Percentiles rank a stretch among this genome's conserved stretches.
Conservation (phyloP, 805 yeast genomes). For the Suhomyces xylopsoci region DNA sequence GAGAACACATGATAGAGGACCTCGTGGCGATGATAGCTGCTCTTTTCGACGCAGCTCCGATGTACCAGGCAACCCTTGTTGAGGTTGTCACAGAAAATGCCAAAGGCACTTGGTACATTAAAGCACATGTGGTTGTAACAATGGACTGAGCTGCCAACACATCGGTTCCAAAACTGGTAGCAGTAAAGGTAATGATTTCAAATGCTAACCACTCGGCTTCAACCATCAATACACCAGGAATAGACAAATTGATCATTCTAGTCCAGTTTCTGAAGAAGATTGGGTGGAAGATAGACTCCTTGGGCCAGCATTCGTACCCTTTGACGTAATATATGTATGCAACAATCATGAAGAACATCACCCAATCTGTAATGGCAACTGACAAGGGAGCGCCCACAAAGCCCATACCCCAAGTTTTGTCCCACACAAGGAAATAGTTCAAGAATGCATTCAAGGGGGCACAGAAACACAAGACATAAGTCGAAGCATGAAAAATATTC, state of each 20-base stretch:
- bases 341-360: conserved; percentile 60
- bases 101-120: conserved; percentile 72
- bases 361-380: conserved; percentile 66
- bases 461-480: conserved; percentile 64
- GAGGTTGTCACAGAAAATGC: conserved; percentile 74
- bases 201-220: conserved; percentile 78
- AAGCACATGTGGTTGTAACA: conserved; percentile 62
- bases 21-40: conserved; percentile 35
- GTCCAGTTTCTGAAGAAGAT: conserved; percentile 53
- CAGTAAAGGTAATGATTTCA: conserved; percentile 67
- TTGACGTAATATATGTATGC: conserved; percentile 43
- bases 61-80: conserved; percentile 71
- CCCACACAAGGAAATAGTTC: conserved; percentile 72
- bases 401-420: conserved; percentile 52
- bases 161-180: conserved; percentile 64
- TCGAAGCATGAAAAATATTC: conserved; percentile 77
- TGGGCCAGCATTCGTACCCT: conserved; percentile 47
- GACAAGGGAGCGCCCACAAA: conserved; percentile 77
- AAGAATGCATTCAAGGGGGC: conserved; percentile 71
- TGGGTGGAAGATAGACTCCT: conserved; percentile 20
- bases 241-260: conserved; percentile 58
- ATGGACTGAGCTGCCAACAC: conserved; percentile 74
- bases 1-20: conserved; percentile 34
- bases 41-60: conserved; percentile 58
- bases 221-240: conserved; percentile 76